Evolutionary conservation across 1,139 yeast genomes (phyloP).

Genomic region (Debaryomyces singareniensis): DNA sequence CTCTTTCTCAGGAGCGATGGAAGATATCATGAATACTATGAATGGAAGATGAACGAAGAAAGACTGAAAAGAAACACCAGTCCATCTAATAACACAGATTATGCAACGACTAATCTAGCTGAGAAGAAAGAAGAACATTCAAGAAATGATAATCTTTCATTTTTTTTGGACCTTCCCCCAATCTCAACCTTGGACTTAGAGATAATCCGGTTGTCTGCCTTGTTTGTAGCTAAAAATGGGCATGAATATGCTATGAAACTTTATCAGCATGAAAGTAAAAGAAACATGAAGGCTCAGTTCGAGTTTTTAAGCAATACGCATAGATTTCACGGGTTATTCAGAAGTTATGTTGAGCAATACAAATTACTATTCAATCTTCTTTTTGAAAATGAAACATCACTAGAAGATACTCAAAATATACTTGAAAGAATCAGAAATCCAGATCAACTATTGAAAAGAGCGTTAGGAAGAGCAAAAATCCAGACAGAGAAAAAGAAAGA

Average conservation of each 20-base stretch:
- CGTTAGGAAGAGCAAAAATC: slow-evolving; percentile 56
- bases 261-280: slow-evolving; percentile 28
- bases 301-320: slow-evolving; percentile 61
- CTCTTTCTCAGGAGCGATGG: slow-evolving; percentile 51
- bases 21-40: slow-evolving; percentile 54
- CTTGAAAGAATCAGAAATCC: slow-evolving; percentile 12
- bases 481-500: slow-evolving; percentile 28
- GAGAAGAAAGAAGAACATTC: neutral
- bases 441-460: slow-evolving; percentile 35
- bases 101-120: slow-evolving; percentile 4
- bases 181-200: slow-evolving; percentile 62
- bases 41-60: slow-evolving; percentile 22
- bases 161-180: slow-evolving; percentile 45
- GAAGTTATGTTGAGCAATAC: slow-evolving; percentile 53
- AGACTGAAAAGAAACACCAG: slow-evolving; percentile 1
- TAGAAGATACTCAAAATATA: slow-evolving; percentile 4
- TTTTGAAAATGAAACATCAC: slow-evolving; percentile 8
- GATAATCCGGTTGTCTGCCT: slow-evolving; percentile 67
- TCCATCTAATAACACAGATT: slow-evolving; percentile 1
- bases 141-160: slow-evolving; percentile 24
- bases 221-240: slow-evolving; percentile 56
- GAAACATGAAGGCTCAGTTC: slow-evolving; percentile 48
- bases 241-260: slow-evolving; percentile 33
- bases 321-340: slow-evolving; percentile 53
- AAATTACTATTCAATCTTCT: slow-evolving; percentile 21